Conservation (phyloP, 495 filamentous ascomycete genomes). For the Xylaria cubensis region DNA sequence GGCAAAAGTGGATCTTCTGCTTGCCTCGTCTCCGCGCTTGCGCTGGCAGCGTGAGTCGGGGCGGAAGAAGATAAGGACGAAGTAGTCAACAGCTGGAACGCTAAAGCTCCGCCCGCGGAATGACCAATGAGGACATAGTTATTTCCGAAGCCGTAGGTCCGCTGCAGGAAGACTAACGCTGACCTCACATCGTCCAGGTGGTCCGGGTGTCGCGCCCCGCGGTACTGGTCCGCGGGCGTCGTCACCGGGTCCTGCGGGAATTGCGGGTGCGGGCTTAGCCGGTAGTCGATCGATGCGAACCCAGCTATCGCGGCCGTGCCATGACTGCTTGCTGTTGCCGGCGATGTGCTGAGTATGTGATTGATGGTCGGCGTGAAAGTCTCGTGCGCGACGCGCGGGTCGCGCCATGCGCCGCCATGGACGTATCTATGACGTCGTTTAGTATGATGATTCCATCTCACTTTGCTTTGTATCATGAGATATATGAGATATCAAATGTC, state of each 20-base stretch:
- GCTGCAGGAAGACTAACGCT: slow-evolving; percentile 67
- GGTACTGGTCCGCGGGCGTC: slow-evolving; percentile 42
- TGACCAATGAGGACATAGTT: slow-evolving; percentile 76
- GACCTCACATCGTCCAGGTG: slow-evolving; percentile 73
- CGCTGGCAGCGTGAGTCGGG: neutral
- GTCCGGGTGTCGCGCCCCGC: slow-evolving; percentile 69
- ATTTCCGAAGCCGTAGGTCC: slow-evolving; percentile 55
- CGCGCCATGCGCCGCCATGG: slow-evolving; percentile 90
- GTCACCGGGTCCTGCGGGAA: slow-evolving; percentile 57
- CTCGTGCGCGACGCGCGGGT: slow-evolving; percentile 65
- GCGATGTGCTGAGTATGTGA: slow-evolving; percentile 48
- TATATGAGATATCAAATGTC: neutral
- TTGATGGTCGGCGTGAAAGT: slow-evolving; percentile 57
- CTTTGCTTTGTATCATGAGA: neutral
- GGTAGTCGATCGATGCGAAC: slow-evolving; percentile 79
- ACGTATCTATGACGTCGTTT: slow-evolving; percentile 62
- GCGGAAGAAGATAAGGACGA: neutral
- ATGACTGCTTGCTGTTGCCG: neutral
- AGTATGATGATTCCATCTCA: neutral
- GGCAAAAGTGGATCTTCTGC: slow-evolving; percentile 48
- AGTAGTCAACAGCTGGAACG: slow-evolving; percentile 65
- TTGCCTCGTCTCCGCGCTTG: slow-evolving; percentile 37
- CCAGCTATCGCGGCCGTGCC: slow-evolving; percentile 55
- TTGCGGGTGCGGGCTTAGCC: slow-evolving; percentile 74
- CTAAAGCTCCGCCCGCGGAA: slow-evolving; percentile 75